Evolutionary conservation across 2,329 filamentous ascomycete species (phyloP).

Genomic region (Colletotrichum lindemuthianum): DNA sequence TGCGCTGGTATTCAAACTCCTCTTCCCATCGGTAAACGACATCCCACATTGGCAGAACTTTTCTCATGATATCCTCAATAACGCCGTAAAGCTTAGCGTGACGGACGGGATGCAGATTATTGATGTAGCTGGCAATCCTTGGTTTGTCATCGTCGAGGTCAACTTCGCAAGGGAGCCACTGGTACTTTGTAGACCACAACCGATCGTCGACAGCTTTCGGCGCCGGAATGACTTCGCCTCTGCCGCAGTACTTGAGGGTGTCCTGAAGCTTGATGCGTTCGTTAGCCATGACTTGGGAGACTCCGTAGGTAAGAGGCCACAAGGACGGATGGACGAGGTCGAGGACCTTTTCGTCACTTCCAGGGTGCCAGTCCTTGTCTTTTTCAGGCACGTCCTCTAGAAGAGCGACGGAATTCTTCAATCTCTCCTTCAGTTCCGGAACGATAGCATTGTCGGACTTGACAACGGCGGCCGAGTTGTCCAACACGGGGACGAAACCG

Average conservation of each 20-base stretch:
- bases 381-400: conserved; percentile 63
- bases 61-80: conserved; percentile 53
- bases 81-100: conserved; percentile 51
- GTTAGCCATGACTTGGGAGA: conserved; percentile 47
- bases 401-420: conserved; percentile 54
- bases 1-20: conserved; percentile 42
- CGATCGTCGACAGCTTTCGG: background rate
- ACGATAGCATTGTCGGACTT: conserved; percentile 47
- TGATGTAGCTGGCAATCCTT: conserved; percentile 61
- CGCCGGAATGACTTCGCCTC: conserved; percentile 43
- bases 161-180: conserved; percentile 63
- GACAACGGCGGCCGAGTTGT: conserved; percentile 45
- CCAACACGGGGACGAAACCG: conserved; percentile 46
- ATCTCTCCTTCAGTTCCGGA: conserved; percentile 42
- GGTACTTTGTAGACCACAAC: conserved; percentile 44
- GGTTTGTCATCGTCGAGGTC: conserved; percentile 48
- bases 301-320: conserved; percentile 67
- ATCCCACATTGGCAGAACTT: conserved; percentile 58
- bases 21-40: conserved; percentile 45
- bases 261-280: conserved; percentile 48
- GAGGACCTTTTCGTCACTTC: conserved; percentile 64
- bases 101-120: conserved; percentile 59
- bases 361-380: conserved; percentile 69
- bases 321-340: conserved; percentile 73
- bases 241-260: conserved; percentile 47